Conservation (phyloP, 208 protist species). For the Angomonas ambiguus region DNA sequence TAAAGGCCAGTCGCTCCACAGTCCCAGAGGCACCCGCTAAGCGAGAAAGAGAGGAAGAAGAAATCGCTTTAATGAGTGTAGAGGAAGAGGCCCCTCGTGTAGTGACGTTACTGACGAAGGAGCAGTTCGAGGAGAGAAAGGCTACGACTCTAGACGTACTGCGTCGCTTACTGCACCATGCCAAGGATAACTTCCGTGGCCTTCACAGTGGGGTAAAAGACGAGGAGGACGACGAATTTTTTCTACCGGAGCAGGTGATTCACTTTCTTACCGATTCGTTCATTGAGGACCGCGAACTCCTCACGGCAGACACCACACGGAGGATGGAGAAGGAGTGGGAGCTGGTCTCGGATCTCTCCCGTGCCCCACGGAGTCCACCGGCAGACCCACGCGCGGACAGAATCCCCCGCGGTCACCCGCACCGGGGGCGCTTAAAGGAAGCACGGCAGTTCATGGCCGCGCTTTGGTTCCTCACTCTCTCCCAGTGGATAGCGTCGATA, state of each 20-base stretch:
- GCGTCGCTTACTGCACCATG: background rate
- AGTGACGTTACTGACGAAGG: background rate
- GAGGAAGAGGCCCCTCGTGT: background rate
- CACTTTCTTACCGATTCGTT: background rate
- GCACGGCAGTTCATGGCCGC: conserved; percentile 17
- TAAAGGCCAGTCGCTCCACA: background rate
- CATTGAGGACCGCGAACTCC: background rate
- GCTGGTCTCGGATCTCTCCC: too few relatives aligned
- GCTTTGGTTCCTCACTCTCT: conserved; percentile 42
- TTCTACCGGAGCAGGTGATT: background rate
- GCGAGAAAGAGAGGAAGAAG: background rate
- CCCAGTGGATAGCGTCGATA: conserved; percentile 29
- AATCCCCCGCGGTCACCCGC: conserved; percentile 2
- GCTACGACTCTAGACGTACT: background rate
- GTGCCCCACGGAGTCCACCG: too few relatives aligned
- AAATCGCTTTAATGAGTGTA: background rate
- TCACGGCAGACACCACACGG: background rate
- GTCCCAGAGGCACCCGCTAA: background rate
- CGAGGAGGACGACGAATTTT: background rate
- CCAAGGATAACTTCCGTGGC: background rate
- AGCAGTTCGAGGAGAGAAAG: background rate
- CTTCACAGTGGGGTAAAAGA: background rate
- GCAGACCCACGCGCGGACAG: too few relatives aligned
- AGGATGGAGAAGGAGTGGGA: background rate
- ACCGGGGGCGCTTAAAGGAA: background rate